A percentile compares a stretch with the other conserved stretches of the same genome.
These are phyloP conservation scores for Ustilago cynodontis DNA, from an alignment of 1,284 basidiomycete genomes.

Conservation along the genomic window DNA sequence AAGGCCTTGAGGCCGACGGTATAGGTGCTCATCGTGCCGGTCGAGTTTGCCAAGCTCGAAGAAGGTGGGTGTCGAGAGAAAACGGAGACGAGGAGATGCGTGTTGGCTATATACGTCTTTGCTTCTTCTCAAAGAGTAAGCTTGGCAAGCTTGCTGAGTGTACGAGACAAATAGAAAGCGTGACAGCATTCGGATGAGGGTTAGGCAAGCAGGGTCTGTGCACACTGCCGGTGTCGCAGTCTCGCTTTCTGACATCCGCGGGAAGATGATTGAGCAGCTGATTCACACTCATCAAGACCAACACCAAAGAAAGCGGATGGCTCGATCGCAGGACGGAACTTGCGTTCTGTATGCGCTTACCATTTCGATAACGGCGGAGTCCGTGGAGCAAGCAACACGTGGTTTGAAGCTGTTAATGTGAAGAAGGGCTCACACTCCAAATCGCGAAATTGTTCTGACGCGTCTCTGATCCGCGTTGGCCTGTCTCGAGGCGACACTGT, in stretches of 20 bases:
- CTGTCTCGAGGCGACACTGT: too few species aligned
- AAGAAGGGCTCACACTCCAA: background rate
- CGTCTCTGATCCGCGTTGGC: too few species aligned
- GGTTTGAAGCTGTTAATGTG: background rate
- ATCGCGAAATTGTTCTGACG: conserved; percentile 2
- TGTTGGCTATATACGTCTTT: background rate
- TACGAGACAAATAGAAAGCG: background rate
- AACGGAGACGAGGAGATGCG: background rate
- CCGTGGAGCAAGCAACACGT: too few species aligned
- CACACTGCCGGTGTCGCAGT: background rate
- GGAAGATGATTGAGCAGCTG: conserved; percentile 14
- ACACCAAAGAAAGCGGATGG: background rate
- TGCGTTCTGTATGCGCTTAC: too few species aligned
- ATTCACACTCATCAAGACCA: background rate
- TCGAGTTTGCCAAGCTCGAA: background rate
- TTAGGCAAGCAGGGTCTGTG: conserved; percentile 11
- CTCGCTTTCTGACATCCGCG: conserved; percentile 5
- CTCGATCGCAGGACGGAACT: conserved; percentile 6
- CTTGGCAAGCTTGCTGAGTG: conserved; percentile 5
- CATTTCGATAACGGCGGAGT: too few species aligned
- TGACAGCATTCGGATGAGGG: background rate
- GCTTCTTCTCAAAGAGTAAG: background rate
- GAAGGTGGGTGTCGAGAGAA: background rate
- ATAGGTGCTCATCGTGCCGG: conserved; percentile 41
- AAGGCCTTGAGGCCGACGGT: conserved; percentile 54